Evolutionary conservation across 2,329 filamentous ascomycete genomes (phyloP), one percentile per base, ranked within the genome.

Genomic region (Colletotrichum acutatum): DNA sequence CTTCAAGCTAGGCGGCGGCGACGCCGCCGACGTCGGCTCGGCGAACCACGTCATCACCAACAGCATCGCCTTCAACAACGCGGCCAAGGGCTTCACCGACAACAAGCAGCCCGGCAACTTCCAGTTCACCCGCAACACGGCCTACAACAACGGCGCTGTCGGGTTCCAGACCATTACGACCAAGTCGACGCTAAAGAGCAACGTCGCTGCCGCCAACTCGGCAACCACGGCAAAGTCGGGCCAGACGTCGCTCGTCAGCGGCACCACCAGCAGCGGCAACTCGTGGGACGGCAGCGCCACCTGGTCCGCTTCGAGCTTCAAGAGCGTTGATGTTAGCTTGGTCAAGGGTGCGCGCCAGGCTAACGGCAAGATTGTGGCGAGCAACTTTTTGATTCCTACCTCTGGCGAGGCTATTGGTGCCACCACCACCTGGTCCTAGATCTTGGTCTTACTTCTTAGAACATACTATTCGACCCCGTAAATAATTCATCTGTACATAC

Each of bases 11-110:
- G 83, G 84, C 30, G 82, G 82, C 34, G 78, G 78, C 57, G 78
- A 82, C 57, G 80, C 79, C 3, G 81, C 77, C 12, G 79, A 80
- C 49, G 79, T 81, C 30, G 80, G 78, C 14, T 77, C 84, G 0
- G 84, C 84, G 0, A 80, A 84, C 77, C 85, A 87, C 71, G 78
- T 84, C 52, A 76, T 86, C 64, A 81, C 79, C 60, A 87, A 87
- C 79, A 83, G 78, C 74, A 85, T 86, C 28, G 82, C 85, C 6
- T 87, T 86, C 75, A 72, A 77, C 56, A 87, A 87, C 73, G 79
- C 78, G 0, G 81, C 80, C 52, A 85, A 86, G 69, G 85, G 85
- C 0, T 86, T 86, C 77, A 86, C 83, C 9, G 85, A 87, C 62
- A 87, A 87, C 74, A 80, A 79, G 24, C 83, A 86, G 74, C 79